Conservation (phyloP, 768 basidiomycete genomes). For the Hydnomerulius pinastri region DNA sequence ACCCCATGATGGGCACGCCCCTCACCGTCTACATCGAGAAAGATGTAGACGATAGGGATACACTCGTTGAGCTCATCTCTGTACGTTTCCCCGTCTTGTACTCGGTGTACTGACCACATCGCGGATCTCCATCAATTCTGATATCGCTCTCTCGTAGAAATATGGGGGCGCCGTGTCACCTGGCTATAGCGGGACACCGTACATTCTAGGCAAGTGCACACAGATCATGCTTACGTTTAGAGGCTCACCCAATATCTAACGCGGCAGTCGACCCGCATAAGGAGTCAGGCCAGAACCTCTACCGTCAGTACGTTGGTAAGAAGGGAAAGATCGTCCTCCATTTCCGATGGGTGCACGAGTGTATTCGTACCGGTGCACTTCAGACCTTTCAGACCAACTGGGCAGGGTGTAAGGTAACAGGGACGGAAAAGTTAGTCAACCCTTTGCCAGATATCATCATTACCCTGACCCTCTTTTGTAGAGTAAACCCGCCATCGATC, state of each 20-base stretch:
- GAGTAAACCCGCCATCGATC: slow-evolving; percentile 26
- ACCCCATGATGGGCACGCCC: slow-evolving; percentile 80
- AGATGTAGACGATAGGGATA: slow-evolving; percentile 71
- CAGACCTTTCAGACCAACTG: slow-evolving; percentile 78
- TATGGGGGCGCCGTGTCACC: slow-evolving; percentile 74
- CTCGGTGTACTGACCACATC: background rate
- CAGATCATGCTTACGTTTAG: slow-evolving; percentile 2
- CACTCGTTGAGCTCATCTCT: slow-evolving; percentile 61
- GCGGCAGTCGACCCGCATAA: slow-evolving; percentile 75
- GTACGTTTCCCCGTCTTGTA: slow-evolving; percentile 46
- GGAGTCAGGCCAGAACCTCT: slow-evolving; percentile 78
- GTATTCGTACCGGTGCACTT: slow-evolving; percentile 65
- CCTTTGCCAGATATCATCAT: background rate
- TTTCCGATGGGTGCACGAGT: slow-evolving; percentile 76
- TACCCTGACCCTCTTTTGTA: slow-evolving; percentile 10
- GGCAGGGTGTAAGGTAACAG: slow-evolving; percentile 81
- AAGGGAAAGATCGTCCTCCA: slow-evolving; percentile 79
- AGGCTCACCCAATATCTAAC: slow-evolving; percentile 2
- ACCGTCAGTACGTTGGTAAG: slow-evolving; percentile 76
- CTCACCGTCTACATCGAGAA: slow-evolving; percentile 79
- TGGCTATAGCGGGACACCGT: slow-evolving; percentile 76
- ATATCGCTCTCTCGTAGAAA: slow-evolving; percentile 47
- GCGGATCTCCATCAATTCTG: slow-evolving; percentile 2
- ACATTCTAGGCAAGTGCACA: slow-evolving; percentile 67
- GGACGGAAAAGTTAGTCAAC: slow-evolving; percentile 63